phyloP scores from a whole-genome alignment of 2,329 filamentous ascomycete genomes.

The Fusarium drepaniforme region DNA sequence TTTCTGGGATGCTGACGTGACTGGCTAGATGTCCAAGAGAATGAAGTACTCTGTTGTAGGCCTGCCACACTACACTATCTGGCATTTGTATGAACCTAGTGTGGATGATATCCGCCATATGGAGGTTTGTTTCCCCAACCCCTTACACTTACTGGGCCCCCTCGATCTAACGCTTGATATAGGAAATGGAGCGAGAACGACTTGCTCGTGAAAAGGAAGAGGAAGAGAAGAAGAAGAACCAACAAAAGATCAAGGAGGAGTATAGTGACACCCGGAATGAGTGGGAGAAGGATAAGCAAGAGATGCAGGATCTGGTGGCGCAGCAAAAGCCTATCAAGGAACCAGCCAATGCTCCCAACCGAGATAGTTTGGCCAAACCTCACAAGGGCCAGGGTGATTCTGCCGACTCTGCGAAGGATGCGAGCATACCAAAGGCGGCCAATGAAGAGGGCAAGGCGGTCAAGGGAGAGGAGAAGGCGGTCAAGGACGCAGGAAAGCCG shows the following conservation, averaged over 20 bases:
- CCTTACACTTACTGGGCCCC: not conserved
- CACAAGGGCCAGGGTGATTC: conserved; percentile 26
- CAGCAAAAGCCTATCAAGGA: conserved; percentile 34
- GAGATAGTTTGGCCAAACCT: conserved; percentile 27
- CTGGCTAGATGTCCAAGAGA: conserved; percentile 87
- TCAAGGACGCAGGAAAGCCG: conserved; percentile 11
- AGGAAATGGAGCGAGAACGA: conserved; percentile 95
- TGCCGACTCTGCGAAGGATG: conserved; percentile 17
- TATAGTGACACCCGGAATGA: conserved; percentile 83
- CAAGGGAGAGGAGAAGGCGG: conserved; percentile 17
- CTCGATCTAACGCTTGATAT: conserved; percentile 29
- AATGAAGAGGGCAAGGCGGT: conserved; percentile 5
- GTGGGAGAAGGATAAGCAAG: conserved; percentile 91
- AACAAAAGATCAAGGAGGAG: conserved; percentile 77
- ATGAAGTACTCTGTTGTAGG: conserved; percentile 98
- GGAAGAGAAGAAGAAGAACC: conserved; percentile 78
- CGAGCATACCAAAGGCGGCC: conserved; percentile 10
- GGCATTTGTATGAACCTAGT: conserved; percentile 99
- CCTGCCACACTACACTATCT: conserved; percentile 97
- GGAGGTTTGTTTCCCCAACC: conserved; percentile 68
- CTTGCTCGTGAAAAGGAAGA: conserved; percentile 81
- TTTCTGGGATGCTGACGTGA: conserved; percentile 18
- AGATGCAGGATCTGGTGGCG: conserved; percentile 74
- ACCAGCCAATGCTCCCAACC: conserved; percentile 27
- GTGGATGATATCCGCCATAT: conserved; percentile 97